Evolutionary conservation across 345 rosid species (phyloP).

Genomic region (Lepidium africanum): DNA sequence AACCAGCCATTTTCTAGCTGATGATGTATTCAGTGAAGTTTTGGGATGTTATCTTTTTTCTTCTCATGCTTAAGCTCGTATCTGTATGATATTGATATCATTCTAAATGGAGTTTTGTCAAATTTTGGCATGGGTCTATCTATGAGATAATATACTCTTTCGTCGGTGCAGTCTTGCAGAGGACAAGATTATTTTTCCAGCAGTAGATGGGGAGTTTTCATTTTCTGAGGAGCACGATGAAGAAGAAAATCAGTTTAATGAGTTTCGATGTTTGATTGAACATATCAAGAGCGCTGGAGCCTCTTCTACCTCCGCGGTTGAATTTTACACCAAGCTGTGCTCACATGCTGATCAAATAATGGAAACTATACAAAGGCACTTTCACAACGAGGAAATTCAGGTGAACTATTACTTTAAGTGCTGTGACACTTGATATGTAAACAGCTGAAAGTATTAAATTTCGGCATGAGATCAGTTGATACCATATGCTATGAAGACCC

Average conservation of each 20-base stretch:
- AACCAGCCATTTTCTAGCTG: neutral
- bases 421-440: conserved; percentile 11
- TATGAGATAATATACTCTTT: conserved; percentile 15
- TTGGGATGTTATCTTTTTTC: conserved; percentile 7
- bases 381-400: conserved; percentile 78
- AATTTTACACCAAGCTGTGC: conserved; percentile 67
- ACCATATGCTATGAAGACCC: conserved; percentile 4
- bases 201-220: conserved; percentile 67
- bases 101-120: neutral
- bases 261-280: conserved; percentile 72
- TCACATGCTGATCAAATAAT: conserved; percentile 84
- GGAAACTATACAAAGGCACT: conserved; percentile 67
- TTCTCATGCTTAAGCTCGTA: conserved; percentile 3
- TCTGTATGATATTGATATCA: conserved; percentile 10
- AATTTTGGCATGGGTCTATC: neutral
- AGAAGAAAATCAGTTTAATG: conserved; percentile 75
- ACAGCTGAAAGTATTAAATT: conserved; percentile 14
- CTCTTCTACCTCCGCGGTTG: conserved; percentile 56
- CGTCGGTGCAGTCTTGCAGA: conserved; percentile 67
- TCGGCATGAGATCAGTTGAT: conserved; percentile 10
- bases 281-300: conserved; percentile 69
- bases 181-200: conserved; percentile 87
- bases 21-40: conserved; percentile 5
- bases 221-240: conserved; percentile 73
- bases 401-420: conserved; percentile 31